These are phyloP conservation scores for Scedosporium apiospermum DNA, from an alignment of 2,329 filamentous ascomycete species.

Conservation along the genomic window DNA sequence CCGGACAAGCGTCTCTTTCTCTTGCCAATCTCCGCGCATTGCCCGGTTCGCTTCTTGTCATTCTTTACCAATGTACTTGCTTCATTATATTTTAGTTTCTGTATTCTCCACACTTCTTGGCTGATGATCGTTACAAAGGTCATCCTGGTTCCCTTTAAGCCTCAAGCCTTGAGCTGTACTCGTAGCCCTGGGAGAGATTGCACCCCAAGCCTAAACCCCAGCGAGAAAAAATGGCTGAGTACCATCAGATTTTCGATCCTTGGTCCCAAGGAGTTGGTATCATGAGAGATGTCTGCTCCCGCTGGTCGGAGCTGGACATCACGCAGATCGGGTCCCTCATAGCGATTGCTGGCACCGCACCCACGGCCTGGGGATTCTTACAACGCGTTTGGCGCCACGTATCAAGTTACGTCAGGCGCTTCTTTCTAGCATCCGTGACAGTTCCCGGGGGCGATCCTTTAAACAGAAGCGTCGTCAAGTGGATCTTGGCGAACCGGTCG, in stretches of 20 bases:
- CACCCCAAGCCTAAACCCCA: too few relatives aligned
- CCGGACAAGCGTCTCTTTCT: too few relatives aligned
- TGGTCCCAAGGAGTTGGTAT: conserved; percentile 22
- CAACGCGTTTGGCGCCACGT: conserved; percentile 24
- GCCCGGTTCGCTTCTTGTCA: too few relatives aligned
- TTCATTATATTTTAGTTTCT: too few relatives aligned
- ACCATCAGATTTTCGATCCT: conserved; percentile 13
- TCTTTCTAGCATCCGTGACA: conserved; percentile 33
- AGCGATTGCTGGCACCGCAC: conserved; percentile 31
- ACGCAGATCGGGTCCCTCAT: conserved; percentile 34
- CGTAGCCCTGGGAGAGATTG: too few relatives aligned
- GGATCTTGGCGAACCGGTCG: conserved; percentile 30
- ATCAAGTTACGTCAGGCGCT: conserved; percentile 24
- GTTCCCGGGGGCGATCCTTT: conserved; percentile 34
- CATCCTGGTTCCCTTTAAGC: too few relatives aligned
- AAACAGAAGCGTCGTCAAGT: conserved; percentile 33
- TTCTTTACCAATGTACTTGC: too few relatives aligned
- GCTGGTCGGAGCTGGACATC: conserved; percentile 35
- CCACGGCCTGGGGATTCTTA: conserved; percentile 28
- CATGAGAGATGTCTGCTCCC: conserved; percentile 25
- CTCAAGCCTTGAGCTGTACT: too few relatives aligned
- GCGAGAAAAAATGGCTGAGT: too few relatives aligned
- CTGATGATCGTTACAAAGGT: too few relatives aligned
- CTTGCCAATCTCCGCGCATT: too few relatives aligned
- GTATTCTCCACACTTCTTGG: too few relatives aligned